Base-by-base conservation (phyloP, 176 grass and related monocot species). In the Urochloa ruziziensis region DNA sequence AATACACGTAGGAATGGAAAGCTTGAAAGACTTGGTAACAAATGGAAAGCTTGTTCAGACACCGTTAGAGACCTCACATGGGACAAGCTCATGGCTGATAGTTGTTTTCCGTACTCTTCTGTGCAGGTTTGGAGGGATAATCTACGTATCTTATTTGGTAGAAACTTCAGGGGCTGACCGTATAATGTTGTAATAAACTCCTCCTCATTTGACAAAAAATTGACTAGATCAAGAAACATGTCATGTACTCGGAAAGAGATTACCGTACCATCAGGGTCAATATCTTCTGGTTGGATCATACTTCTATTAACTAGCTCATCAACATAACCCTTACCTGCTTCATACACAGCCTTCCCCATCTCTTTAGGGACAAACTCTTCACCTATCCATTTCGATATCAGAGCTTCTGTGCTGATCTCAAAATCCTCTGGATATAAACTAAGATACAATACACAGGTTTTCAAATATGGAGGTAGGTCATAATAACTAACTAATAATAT, bases 321-420 rank as follows among this genome's bases (percentile, higher is more conserved):
- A 5, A 73, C 6, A 51, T 73, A 51, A 14, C 19, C 16, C 43
- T 77, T 35, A 29, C 54, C 74, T n/a, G n/a, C n/a, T n/a, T n/a
- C n/a, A n/a, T n/a, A n/a, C n/a, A n/a, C n/a, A n/a, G n/a, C n/a
- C n/a, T n/a, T n/a, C n/a, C n/a, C n/a, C n/a, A n/a, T n/a, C n/a
- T n/a, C n/a, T n/a, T n/a, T n/a, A n/a, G n/a, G n/a, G n/a, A n/a
- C n/a, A n/a, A n/a, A n/a, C n/a, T n/a, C n/a, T n/a, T n/a, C n/a
- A n/a, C n/a, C n/a, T 3, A 83, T 25, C 81, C 81, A 83, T 49
- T 83, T 51, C 81, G 58, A 75, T 83, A 83, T 75, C 33, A 83
- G 29, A 14, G 3, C 0, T 9, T 6, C 2, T 51, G 10, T 42
- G 0, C 0, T 1, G 4, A 75, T 52, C 0, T 5, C 2, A 2